Base-by-base conservation (phyloP, 352 stramenopile genomes). In the Globisporangium recalcitrans region DNA sequence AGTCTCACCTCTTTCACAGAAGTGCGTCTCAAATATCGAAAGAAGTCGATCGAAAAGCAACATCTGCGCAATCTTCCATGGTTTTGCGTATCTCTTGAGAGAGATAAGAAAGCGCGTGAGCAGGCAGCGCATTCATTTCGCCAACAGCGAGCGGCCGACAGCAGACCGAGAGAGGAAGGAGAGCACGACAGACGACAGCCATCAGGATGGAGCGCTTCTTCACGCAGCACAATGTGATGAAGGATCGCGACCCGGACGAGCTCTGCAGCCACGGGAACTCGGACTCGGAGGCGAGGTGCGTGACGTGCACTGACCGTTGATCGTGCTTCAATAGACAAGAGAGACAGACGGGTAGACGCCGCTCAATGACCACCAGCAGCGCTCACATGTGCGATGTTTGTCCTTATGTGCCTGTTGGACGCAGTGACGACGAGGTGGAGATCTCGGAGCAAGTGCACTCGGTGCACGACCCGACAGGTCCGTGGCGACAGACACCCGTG, bases 191-290 rank as follows among this genome's bases (percentile, higher is more conserved):
- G 10, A 32, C 16, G 19, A 13, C 19, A 42, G 36, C 0, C 16
- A 46, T 46, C 16, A 21, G 27, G 21, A 94, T 92, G 82, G 85
- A 94, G 63, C 75, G 72, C 64, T 94, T 94, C 70, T 92, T 92
- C 68, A 60, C 88, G 27, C 74, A 90, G 62, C 82, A 94, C 64
- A 77, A 75, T 63, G 80, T 90, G 59, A 67, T 83, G 66, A 76
- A 78, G n/a, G 80, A 94, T 66, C 80, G 82, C 57, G 82, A 94
- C 36, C 24, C 67, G 7, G 85, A 92, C 51, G 82, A 94, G 61
- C 55, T 94, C 14, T 58, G 40, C 13, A 51, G 68, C 46, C 75
- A 69, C 21, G 68, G 49, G 11, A 69, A 76, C 60, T 94, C 85
- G 22, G 85, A 94, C 68, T 92, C 82, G 46, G 82, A 92, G 32